Percentiles rank a stretch among this genome's conserved stretches.
Evolutionary conservation across 129 eudicot genomes (phyloP).

Genomic region (Chrysanthemum lavandulifolium): DNA sequence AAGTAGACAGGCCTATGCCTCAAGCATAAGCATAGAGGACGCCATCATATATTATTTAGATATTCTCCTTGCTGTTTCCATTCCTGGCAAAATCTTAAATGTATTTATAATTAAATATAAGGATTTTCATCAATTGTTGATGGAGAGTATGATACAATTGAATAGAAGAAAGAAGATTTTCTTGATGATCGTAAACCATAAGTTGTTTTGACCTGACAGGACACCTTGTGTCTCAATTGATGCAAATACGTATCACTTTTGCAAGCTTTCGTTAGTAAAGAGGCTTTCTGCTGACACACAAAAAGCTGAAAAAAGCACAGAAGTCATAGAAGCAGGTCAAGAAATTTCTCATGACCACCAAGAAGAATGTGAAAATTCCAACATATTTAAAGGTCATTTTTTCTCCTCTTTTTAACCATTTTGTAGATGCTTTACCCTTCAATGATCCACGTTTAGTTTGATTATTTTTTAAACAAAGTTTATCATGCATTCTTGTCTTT

Average conservation of each 20-base stretch:
- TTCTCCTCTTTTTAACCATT: neutral
- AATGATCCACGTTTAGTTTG: neutral
- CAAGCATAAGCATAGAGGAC: neutral
- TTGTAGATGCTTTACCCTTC: conserved; percentile 5
- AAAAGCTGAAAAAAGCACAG: conserved; percentile 30
- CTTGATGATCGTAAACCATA: neutral
- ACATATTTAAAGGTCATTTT: conserved; percentile 26
- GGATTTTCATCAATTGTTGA: neutral
- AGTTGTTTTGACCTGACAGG: conserved; percentile 34
- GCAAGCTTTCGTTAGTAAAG: conserved; percentile 78
- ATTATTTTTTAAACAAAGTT: neutral
- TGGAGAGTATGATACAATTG: neutral
- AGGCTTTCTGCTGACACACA: conserved; percentile 31
- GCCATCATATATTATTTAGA: neutral
- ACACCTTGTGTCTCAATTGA: conserved; percentile 51
- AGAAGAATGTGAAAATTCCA: conserved; percentile 20
- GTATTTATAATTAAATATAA: neutral
- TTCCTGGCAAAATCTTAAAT: neutral
- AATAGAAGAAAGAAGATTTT: conserved; percentile 17
- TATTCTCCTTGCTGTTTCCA: neutral
- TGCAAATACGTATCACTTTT: conserved; percentile 71
- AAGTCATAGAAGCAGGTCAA: conserved; percentile 26
- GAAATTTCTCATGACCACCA: conserved; percentile 15
- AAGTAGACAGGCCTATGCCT: neutral
- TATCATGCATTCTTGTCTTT: neutral